phyloP scores from a whole-genome alignment of 202 grass and related monocot species.

The Eragrostis tef region DNA sequence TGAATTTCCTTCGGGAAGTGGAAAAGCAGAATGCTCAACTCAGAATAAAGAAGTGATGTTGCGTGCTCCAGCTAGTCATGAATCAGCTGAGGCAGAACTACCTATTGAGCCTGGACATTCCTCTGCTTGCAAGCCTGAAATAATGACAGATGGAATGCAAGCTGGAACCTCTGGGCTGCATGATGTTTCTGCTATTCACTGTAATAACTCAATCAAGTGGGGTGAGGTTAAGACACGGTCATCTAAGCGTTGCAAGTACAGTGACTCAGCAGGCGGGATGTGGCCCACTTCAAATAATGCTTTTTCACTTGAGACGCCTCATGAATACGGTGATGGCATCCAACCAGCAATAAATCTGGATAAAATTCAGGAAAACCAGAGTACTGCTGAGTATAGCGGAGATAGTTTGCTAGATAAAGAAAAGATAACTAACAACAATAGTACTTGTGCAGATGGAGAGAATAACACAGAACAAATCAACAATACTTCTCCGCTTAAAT shows the following conservation, averaged over 20 bases:
- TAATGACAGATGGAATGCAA: constrained; percentile 46
- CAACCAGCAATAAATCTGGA: constrained; percentile 47
- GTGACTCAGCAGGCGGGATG: constrained; percentile 46
- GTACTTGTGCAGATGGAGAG: constrained; percentile 32
- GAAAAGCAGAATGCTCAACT: constrained; percentile 54
- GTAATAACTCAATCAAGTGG: constrained; percentile 75
- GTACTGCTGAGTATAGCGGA: constrained; percentile 21
- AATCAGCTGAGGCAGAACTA: constrained; percentile 39
- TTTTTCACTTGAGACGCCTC: constrained; percentile 42
- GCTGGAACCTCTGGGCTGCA: constrained; percentile 33
- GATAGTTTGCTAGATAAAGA: constrained; percentile 34
- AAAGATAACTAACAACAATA: constrained; percentile 31
- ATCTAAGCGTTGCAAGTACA: constrained; percentile 69
- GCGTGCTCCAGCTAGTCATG: constrained; percentile 42
- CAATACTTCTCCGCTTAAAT: constrained; percentile 48
- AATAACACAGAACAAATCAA: constrained; percentile 45
- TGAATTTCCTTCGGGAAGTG: constrained; percentile 56
- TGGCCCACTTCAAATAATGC: constrained; percentile 45
- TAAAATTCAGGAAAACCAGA: constrained; percentile 48
- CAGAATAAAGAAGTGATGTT: constrained; percentile 47
- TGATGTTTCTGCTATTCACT: constrained; percentile 46
- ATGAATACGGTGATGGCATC: constrained; percentile 38
- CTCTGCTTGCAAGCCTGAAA: constrained; percentile 53
- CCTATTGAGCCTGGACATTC: constrained; percentile 42
- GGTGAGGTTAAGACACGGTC: constrained; percentile 86